Evolutionary conservation across 768 basidiomycete species (phyloP).

Genomic region (Obba rivulosa): DNA sequence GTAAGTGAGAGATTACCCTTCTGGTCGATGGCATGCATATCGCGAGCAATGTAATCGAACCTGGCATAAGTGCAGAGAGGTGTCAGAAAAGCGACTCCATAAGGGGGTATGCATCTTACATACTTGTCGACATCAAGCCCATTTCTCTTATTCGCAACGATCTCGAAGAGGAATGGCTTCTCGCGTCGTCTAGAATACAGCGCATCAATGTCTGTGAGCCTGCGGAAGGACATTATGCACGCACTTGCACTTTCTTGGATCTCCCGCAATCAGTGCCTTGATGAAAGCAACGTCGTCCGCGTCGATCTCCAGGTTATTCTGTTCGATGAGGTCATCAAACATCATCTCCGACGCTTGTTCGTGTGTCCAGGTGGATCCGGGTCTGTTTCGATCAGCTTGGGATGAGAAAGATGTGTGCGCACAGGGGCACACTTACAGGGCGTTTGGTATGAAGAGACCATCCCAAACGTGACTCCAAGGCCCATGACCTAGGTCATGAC

Average conservation of each 20-base stretch:
- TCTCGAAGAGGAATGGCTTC: constrained; percentile 77
- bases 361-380: constrained; percentile 56
- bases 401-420: background rate
- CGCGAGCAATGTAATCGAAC: constrained; percentile 79
- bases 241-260: constrained; percentile 45
- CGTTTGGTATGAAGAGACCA: constrained; percentile 58
- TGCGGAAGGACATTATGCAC: constrained; percentile 15
- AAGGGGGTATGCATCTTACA: constrained; percentile 6
- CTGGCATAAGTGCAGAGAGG: constrained; percentile 34
- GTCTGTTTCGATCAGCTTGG: constrained; percentile 26
- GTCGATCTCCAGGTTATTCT: constrained; percentile 47
- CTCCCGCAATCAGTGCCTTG: constrained; percentile 76
- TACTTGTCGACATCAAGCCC: constrained; percentile 88
- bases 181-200: constrained; percentile 24
- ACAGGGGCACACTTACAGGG: constrained; percentile 41
- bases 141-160: constrained; percentile 77
- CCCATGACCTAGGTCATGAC: constrained; percentile 83
- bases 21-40: constrained; percentile 68
- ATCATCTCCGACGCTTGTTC: constrained; percentile 81
- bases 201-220: no score
- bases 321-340: constrained; percentile 62
- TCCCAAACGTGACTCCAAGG: constrained; percentile 90
- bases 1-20: constrained; percentile 43
- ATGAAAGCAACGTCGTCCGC: constrained; percentile 52
- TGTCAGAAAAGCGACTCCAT: background rate